Evolutionary conservation across 352 stramenopile species (phyloP), one percentile per base, ranked within the genome.

Genomic region (Phytophthora ohioensis): DNA sequence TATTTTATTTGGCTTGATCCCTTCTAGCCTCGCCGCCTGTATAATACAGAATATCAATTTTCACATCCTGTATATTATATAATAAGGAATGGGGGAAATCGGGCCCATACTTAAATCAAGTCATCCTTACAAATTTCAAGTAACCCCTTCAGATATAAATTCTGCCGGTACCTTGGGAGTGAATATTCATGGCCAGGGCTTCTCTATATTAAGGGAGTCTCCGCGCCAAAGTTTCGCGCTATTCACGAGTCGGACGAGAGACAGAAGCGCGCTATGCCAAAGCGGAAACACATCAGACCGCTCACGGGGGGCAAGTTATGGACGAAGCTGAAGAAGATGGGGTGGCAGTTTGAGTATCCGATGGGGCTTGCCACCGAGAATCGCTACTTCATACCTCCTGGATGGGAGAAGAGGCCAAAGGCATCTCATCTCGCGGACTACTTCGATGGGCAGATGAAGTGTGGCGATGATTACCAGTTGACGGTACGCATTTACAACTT

Each of bases 381-480:
- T 39, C 35, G 38, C n/a, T 51, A 51, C 27, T 60, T 51, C 27
- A 60, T 38, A 30, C 9, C 17, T 49, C 21, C 21, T n/a, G 53
- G 30, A 11, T 60, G 53, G 53, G 39, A 51, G 3, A 60, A 49
- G 35, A n/a, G 36, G 8, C 39, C 53, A 9, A 52, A 60, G 8
- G 39, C 9, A 48, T 39, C 38, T 27, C 53, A 60, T 30, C 39
- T 60, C 10, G 53, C 51, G 5, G 52, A 48, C 35, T 48, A 49
- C 36, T 59, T 59, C 48, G 52, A 59, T 36, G 52, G 38, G 32
- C 52, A 39, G n/a, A 48, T 17, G 52, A 48, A 36, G 52, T 59
- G 1, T 59, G 52, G 52, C 3, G 13, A n/a, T 36, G 48, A 21
- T 35, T 49, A 31, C 52, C 38, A 27, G 36, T 42, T 8, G 10